Percentiles rank a stretch among this genome's conserved stretches.
These are phyloP conservation scores for Meredithiella fracta DNA, from an alignment of 2,329 filamentous ascomycete genomes.

Conservation along the genomic window DNA sequence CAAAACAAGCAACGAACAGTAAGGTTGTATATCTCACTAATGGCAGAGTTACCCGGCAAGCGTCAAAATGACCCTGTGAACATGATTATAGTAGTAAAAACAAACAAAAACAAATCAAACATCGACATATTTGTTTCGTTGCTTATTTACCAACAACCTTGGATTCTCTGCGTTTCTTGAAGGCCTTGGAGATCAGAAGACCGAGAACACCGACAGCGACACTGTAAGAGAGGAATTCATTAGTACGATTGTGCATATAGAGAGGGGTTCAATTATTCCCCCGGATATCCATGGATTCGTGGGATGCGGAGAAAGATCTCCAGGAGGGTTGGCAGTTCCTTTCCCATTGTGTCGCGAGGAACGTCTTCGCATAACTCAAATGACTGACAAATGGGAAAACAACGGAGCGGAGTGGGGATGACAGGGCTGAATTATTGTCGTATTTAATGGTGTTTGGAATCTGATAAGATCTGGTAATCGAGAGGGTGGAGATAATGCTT, in stretches of 20 bases:
- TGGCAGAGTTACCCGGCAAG: too few species aligned
- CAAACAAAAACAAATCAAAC: not conserved
- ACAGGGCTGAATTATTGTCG: not conserved
- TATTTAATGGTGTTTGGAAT: not conserved
- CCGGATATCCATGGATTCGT: too few species aligned
- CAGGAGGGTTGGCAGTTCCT: too few species aligned
- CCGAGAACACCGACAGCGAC: conserved; percentile 22
- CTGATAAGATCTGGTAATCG: not conserved
- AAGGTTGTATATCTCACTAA: too few species aligned
- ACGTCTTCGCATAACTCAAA: too few species aligned
- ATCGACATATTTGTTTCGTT: not conserved
- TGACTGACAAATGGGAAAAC: not conserved
- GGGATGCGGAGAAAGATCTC: too few species aligned
- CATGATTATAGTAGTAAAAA: too few species aligned
- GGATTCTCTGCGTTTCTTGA: conserved; percentile 21
- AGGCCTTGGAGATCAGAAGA: conserved; percentile 21
- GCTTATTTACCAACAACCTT: conserved; percentile 17
- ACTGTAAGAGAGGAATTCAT: conserved; percentile 16
- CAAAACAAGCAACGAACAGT: not conserved
- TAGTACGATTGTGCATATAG: not conserved
- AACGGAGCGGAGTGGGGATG: not conserved
- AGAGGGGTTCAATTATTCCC: too few species aligned
- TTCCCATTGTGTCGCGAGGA: too few species aligned
- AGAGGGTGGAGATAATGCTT: not conserved
- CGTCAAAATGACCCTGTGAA: too few species aligned